Evolutionary conservation across 2,329 filamentous ascomycete genomes (phyloP).

Genomic region (Endocalyx cinctus): DNA sequence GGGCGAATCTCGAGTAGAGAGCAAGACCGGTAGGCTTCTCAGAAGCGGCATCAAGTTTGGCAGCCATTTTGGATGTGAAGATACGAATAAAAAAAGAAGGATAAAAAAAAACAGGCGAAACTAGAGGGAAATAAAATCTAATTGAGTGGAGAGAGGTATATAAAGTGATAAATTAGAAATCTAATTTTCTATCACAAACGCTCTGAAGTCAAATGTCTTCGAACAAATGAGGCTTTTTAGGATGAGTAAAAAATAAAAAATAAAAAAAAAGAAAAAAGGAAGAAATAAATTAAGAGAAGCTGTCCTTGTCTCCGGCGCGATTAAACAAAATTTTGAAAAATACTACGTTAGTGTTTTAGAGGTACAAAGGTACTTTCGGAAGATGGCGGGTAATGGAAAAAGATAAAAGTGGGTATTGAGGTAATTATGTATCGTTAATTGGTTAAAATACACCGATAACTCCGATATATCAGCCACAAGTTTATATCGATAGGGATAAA

Average conservation of each 20-base stretch:
- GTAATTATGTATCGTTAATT: conserved; percentile 9
- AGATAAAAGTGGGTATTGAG: conserved; percentile 6
- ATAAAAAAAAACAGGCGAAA: conserved; percentile 7
- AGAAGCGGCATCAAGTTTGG: conserved; percentile 18
- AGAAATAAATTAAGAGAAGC: conserved; percentile 8
- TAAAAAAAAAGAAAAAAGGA: conserved; percentile 5
- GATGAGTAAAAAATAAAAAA: conserved; percentile 8
- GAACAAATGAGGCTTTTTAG: conserved; percentile 23
- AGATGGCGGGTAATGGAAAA: conserved; percentile 14
- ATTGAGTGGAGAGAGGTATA: conserved; percentile 21
- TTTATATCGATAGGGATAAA: background rate
- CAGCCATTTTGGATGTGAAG: conserved; percentile 18
- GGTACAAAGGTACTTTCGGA: conserved; percentile 11
- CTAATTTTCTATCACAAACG: conserved; percentile 6
- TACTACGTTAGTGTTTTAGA: conserved; percentile 10
- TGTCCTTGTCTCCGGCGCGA: conserved; percentile 9
- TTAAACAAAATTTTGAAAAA: conserved; percentile 7
- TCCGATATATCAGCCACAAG: conserved; percentile 8
- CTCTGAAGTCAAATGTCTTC: no score
- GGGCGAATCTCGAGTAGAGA: conserved; percentile 94
- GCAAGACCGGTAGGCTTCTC: conserved; percentile 16
- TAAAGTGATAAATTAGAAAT: conserved; percentile 10
- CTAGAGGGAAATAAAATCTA: conserved; percentile 7
- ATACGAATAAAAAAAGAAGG: conserved; percentile 6
- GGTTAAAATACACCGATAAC: conserved; percentile 11